Base-by-base conservation (phyloP, 352 stramenopile genomes). In the Globisporangium abappressorium region DNA sequence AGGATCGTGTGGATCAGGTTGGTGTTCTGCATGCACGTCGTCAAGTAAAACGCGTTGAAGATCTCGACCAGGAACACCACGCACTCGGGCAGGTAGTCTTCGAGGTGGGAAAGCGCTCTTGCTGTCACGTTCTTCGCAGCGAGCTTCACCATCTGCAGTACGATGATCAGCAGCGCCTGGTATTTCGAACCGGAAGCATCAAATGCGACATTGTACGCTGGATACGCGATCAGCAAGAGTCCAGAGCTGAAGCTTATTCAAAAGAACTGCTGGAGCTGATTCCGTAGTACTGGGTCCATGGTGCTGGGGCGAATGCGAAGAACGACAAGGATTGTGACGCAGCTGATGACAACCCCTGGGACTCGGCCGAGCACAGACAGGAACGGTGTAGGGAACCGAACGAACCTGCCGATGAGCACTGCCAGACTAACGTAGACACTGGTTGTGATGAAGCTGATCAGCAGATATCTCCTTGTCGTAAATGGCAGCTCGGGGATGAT, bases 41-140 rank as follows among this genome's bases (percentile, higher is more conserved):
- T 71, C 11, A 83, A 15, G 59, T 83, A 85, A 9, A 83, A 57
- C 1, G 78, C 54, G 34, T 82, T 78, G 66, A 84, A 83, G 33
- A 83, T 62, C 20, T 84, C 70, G 22, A 77, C 74, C 0, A 75
- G 75, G 47, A 84, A 82, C 12, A 82, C 73, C n/a, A 80, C 64
- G 5, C 73, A 30, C 63, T 81, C 72, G 0, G 74, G 78, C 2
- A 81, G 62, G 56, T 80, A 61, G 34, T 83, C 75, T 49, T 79
- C 59, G 22, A 85, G 49, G 34, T 77, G 55, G 1, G 69, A 34
- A 15, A 28, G 79, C 6, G 67, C 62, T 7, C 46, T 58, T 9
- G 74, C 66, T 1, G 68, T 64, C 14, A 69, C 54, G 18, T 79
- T 76, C 15, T 74, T 74, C 14, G 72, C 70, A 15, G 26, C 46